A percentile compares a stretch with the other conserved stretches of the same genome.
Conservation (phyloP, 1,139 yeast species). For the Nadsonia commutata region DNA sequence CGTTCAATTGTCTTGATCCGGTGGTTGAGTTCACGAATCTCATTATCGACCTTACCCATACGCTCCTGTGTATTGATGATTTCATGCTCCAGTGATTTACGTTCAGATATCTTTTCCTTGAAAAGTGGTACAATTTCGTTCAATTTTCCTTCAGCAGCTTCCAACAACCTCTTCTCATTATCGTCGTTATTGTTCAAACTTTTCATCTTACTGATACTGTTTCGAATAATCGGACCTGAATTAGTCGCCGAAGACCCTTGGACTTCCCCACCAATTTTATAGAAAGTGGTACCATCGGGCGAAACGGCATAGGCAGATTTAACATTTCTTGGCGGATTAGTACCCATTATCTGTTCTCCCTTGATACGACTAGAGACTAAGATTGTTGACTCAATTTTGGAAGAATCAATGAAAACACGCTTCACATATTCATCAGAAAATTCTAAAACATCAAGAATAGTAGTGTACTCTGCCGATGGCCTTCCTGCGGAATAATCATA, state of each 20-base stretch:
- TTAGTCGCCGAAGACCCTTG: constrained; percentile 29
- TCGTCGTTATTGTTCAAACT: background rate
- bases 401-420: constrained; percentile 51
- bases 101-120: constrained; percentile 23
- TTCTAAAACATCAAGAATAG: constrained; percentile 47
- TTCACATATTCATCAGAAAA: constrained; percentile 40
- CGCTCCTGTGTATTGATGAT: constrained; percentile 13
- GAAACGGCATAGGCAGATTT: constrained; percentile 29
- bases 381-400: constrained; percentile 43
- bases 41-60: constrained; percentile 5
- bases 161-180: background rate
- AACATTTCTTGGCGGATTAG: constrained; percentile 28
- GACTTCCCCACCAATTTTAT: constrained; percentile 17
- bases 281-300: background rate
- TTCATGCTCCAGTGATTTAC: background rate
- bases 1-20: constrained; percentile 15
- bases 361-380: constrained; percentile 35
- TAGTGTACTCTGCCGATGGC: constrained; percentile 26
- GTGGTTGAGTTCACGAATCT: constrained; percentile 15
- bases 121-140: background rate
- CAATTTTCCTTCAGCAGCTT: background rate
- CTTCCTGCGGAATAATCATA: constrained; percentile 35
- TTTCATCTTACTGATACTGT: background rate
- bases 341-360: constrained; percentile 35
- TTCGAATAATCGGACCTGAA: constrained; percentile 4